Percentiles rank a stretch among this genome's conserved stretches.
Conservation (phyloP, 306 rosid genomes). For the Dalbergia cultrata region DNA sequence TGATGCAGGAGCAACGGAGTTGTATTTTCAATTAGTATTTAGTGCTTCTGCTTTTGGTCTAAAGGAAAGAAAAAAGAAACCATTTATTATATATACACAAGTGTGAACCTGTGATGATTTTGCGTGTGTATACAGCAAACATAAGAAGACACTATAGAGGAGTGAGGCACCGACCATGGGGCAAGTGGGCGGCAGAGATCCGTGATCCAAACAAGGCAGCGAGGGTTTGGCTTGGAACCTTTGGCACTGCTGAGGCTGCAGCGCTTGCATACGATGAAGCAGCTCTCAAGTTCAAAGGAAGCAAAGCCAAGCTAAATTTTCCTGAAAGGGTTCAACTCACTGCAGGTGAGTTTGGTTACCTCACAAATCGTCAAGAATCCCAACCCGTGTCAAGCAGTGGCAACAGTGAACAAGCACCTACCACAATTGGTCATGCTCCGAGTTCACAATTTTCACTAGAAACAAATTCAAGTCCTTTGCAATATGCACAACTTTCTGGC, state of each 20-base stretch:
- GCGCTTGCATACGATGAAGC: slow-evolving; percentile 82
- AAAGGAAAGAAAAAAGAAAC: background rate
- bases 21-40: background rate
- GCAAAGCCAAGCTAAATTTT: slow-evolving; percentile 85
- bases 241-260: slow-evolving; percentile 73
- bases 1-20: background rate
- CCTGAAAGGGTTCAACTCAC: slow-evolving; percentile 68
- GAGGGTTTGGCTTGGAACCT: slow-evolving; percentile 84
- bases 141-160: slow-evolving; percentile 71
- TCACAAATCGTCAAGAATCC: slow-evolving; percentile 28
- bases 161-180: slow-evolving; percentile 87
- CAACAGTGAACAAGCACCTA: background rate
- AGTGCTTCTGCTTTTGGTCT: background rate
- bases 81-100: no score
- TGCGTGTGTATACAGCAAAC: slow-evolving; percentile 35
- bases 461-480: background rate
- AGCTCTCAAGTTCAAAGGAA: slow-evolving; percentile 77
- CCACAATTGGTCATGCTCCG: slow-evolving; percentile 5
- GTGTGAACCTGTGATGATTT: background rate
- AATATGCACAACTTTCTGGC: slow-evolving; percentile 20
- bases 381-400: background rate
- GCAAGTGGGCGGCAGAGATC: slow-evolving; percentile 86
- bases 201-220: slow-evolving; percentile 79
- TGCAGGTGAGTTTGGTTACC: slow-evolving; percentile 13
- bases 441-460: slow-evolving; percentile 25